Evolutionary conservation across 305 asterid genomes (phyloP).

Genomic region (Euphrasia arctica): DNA sequence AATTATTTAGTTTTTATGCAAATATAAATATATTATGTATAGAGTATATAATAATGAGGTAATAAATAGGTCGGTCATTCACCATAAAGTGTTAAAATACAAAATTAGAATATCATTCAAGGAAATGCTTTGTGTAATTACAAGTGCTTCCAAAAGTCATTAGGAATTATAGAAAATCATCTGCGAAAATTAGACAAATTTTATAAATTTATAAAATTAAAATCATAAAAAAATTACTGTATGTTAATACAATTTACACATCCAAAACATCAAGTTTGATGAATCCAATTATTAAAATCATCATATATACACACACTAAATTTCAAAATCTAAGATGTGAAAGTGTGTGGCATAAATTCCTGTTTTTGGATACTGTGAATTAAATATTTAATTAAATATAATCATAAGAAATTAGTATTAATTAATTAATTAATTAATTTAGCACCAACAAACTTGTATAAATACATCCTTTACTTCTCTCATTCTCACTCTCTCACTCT

Average conservation of each 20-base stretch:
- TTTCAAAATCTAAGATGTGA: neutral
- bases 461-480: conserved; percentile 15
- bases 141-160: neutral
- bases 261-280: neutral
- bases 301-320: neutral
- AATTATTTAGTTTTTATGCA: neutral
- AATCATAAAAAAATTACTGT: neutral
- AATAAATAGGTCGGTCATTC: neutral
- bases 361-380: neutral
- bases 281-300: neutral
- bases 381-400: neutral
- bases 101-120: conserved; percentile 18
- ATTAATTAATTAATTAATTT: neutral
- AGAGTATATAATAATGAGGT: neutral
- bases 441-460: conserved; percentile 10
- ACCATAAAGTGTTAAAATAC: neutral
- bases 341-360: neutral
- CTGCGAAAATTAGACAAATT: neutral
- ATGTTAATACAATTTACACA: neutral
- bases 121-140: neutral
- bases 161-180: neutral
- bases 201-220: neutral
- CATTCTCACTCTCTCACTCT: neutral
- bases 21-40: neutral
- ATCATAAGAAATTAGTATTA: neutral